Base-by-base conservation (phyloP, 495 filamentous ascomycete species). In the Aspergillus sparsus region DNA sequence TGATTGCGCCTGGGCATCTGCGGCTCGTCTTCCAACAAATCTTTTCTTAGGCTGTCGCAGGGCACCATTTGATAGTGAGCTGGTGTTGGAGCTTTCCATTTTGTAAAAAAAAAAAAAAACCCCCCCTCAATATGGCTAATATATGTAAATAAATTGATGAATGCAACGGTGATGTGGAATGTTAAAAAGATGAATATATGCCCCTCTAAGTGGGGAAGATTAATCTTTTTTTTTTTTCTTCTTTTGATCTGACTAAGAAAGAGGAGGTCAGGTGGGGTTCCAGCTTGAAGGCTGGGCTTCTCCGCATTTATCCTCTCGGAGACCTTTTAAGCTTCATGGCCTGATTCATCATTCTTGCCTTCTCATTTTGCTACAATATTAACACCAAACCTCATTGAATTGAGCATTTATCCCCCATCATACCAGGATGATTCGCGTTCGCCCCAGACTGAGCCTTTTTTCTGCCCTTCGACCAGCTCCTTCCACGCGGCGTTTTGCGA, bases 11-110 rank as follows among this genome's bases (percentile, higher is more conserved):
- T 79, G 76, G 39, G 80, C 79, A 54, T 86, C 77, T 39, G 85
- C 84, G 4, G 83, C 81, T 59, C 86, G 84, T 62, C 87, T 77
- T 12, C 89, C 91, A 31, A 94, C 86, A 61, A 94, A 94, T 57
- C 91, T 81, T 72, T 89, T 92, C 74, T 86, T 90, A 18, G 91
- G 91, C 49, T 80, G 77, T 6, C 74, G 71, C 31, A 76, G 56
- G 15, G 70, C 58, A 53, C 52, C 61, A n/a, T 56, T 63, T 7
- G 57, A 5, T 12, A 50, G 57, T 15, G 49, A 8, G 9, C 36
- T 44, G 12, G 52, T 52, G 1, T 53, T 33, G 2, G 58, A 42
- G 47, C 66, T 67, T 49, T 66, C 66, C 57, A 58, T 69, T 16
- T 3, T 53, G 41, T 27, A 27, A 27, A 27, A 27, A 27, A 27